Evolutionary conservation across 768 basidiomycete species (phyloP).

Genomic region (Rickenella mellea): DNA sequence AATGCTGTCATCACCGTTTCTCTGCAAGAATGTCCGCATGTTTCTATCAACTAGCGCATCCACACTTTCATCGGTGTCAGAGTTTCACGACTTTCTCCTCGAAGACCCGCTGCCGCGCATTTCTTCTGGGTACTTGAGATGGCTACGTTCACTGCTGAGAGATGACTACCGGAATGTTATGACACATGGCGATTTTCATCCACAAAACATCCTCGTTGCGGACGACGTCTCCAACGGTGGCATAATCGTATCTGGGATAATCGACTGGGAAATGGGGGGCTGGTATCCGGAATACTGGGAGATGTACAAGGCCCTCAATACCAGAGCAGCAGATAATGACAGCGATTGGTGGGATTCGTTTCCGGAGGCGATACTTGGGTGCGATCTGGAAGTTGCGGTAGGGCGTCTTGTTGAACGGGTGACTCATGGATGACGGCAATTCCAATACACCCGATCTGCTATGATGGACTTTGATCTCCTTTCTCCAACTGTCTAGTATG

Average conservation of each 20-base stretch:
- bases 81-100: conserved; percentile 12
- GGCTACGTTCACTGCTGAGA: conserved; percentile 7
- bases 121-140: conserved; percentile 4
- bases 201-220: conserved; percentile 3
- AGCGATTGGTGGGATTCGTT: conserved; percentile 15
- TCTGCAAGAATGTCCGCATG: conserved; percentile 8
- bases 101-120: not conserved
- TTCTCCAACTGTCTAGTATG: no score
- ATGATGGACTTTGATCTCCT: no score
- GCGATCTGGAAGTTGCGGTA: conserved; percentile 7
- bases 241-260: conserved; percentile 3
- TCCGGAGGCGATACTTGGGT: conserved; percentile 8
- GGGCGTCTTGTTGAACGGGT: no score
- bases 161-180: conserved; percentile 7
- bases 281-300: conserved; percentile 11
- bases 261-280: conserved; percentile 9
- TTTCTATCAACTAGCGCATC: conserved; percentile 2
- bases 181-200: conserved; percentile 5
- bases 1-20: not conserved
- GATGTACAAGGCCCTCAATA: conserved; percentile 11
- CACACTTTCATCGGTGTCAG: conserved; percentile 4
- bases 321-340: conserved; percentile 4
- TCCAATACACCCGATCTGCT: no score
- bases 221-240: conserved; percentile 1
- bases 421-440: no score